Evolutionary conservation across 208 protist genomes (phyloP).

Genomic region (Vickermania spadyakhi): DNA sequence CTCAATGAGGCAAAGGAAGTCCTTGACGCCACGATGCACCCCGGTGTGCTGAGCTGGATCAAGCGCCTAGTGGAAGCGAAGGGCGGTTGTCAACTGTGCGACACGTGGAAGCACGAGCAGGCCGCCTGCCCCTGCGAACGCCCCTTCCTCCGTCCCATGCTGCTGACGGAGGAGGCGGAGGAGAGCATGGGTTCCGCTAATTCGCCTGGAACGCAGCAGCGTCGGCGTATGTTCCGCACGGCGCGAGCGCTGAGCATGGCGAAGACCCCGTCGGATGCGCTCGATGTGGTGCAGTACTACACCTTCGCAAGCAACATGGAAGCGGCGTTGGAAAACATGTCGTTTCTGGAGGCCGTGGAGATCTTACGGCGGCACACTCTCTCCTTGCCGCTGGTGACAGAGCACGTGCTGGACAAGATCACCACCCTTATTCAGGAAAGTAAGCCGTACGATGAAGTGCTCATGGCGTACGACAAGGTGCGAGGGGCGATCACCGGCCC

Average conservation of each 20-base stretch:
- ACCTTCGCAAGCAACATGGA: slow-evolving; percentile 7
- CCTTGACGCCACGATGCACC: slow-evolving; percentile 71
- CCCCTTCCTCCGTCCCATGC: slow-evolving; percentile 30
- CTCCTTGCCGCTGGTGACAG: slow-evolving; percentile 39
- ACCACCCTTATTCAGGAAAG: slow-evolving; percentile 55
- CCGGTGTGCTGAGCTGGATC: slow-evolving; percentile 45
- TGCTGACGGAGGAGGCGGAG: not conserved
- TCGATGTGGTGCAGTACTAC: not conserved
- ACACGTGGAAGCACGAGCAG: slow-evolving; percentile 70
- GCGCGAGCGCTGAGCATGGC: slow-evolving; percentile 2
- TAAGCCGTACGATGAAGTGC: slow-evolving; percentile 58
- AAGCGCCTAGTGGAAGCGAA: slow-evolving; percentile 29
- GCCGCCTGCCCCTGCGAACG: slow-evolving; percentile 58
- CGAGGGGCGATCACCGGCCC: slow-evolving; percentile 67
- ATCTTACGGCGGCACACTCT: slow-evolving; percentile 43
- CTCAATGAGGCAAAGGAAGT: slow-evolving; percentile 24
- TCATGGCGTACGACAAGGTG: slow-evolving; percentile 71
- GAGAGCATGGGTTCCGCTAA: not conserved
- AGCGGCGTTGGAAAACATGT: slow-evolving; percentile 16
- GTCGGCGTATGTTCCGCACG: not conserved
- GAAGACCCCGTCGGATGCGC: no score
- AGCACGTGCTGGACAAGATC: slow-evolving; percentile 45
- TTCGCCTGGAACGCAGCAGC: not conserved
- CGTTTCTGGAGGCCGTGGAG: slow-evolving; percentile 58
- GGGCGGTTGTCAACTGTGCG: slow-evolving; percentile 64